Base-by-base conservation (phyloP, 169 alveolate species). In the Ichthyophthirius multifiliis region DNA sequence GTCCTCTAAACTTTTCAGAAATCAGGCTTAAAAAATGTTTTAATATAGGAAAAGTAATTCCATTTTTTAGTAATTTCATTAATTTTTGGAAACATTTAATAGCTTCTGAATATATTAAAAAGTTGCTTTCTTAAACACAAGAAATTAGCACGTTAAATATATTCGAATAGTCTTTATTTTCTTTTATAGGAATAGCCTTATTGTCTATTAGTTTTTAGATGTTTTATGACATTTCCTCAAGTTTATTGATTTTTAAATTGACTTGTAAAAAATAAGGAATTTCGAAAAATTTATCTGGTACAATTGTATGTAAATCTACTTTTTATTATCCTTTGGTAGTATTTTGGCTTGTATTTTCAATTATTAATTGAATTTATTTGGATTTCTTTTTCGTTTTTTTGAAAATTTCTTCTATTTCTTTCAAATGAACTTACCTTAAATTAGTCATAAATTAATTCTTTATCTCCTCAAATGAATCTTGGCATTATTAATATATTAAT, bases 271-370 rank as follows among this genome's bases (percentile, higher is more conserved):
- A 41, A 2, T 41, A 67, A 9, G 48, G 55, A n/a, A 67, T 67
- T 67, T 67, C 77, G 43, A 67, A 67, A 31, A 67, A 67, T 39
- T 67, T 67, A 12, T 67, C 77, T 7, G 77, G 77, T 1, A 67
- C 13, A 9, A 55, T 55, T 4, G 71, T 39, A 27, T 55, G 31
- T 7, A 55, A 7, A 18, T 55, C 71, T 15, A 55, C 71, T 9
- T 55, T 55, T 55, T 55, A n/a, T n/a, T n/a, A 27, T 2, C 71
- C 71, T 55, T 55, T 55, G 16, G 71, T 27, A 55, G 31, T 55
- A 18, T 27, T 39, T 55, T 55, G 31, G n/a, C 13, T 55, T 55
- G 31, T 55, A 27, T 20, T 27, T 55, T 27, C 31, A 27, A 27
- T 55, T 39, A 27, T 55, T 55, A 10, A 27, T 39, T 55, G 31